Base-by-base conservation (phyloP, 2,329 filamentous ascomycete species). In the Exophiala mesophila region DNA sequence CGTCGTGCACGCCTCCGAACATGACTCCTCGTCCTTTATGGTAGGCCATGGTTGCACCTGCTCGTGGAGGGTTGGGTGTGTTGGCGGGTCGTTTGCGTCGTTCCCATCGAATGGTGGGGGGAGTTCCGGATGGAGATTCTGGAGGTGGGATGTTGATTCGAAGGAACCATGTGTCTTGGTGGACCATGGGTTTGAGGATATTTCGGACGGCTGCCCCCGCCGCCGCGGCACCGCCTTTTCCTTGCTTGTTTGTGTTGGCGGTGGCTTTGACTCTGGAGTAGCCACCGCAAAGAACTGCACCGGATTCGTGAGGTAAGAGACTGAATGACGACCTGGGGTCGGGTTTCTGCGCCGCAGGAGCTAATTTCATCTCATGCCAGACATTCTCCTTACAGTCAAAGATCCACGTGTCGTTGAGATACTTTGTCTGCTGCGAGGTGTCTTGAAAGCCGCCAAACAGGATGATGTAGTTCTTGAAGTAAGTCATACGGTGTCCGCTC, bases 381-480 rank as follows among this genome's bases (percentile, higher is more conserved):
- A 80, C 74, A 61, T 85, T 96, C 60, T 83, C 87, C 57, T 84
- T 66, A 21, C 88, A 94, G 65, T 98, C 92, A 64, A 95, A 98
- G 39, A 97, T 76, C 90, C 92, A 98, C 24, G 97, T 70, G 63
- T 98, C 92, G 28, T 84, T 82, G 12, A 98, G 69, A 62, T 98
- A 98, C 61, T 89, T 94, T 4, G 90, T 97, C 62, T 89, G 84
- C 62, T 94, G 88, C 7, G 87, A 90, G 1, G 90, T 97, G 62
- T 97, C 92, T 66, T 98, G 92, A 63, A 98, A 98, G 1, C 92
- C 92, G 44, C 92, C 92, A 59, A 95, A 97, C 1, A 98, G 72
- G 45, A 98, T 78, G 49, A 98, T 88, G 65, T 95, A 97, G 61
- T 96, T 88, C 66, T 97, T 97, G 75, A 80, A 97, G 63, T 87